Percentiles rank a stretch among this genome's conserved stretches.
phyloP scores from a whole-genome alignment of 2,329 filamentous ascomycete genomes.

The Fusarium cicatricum region DNA sequence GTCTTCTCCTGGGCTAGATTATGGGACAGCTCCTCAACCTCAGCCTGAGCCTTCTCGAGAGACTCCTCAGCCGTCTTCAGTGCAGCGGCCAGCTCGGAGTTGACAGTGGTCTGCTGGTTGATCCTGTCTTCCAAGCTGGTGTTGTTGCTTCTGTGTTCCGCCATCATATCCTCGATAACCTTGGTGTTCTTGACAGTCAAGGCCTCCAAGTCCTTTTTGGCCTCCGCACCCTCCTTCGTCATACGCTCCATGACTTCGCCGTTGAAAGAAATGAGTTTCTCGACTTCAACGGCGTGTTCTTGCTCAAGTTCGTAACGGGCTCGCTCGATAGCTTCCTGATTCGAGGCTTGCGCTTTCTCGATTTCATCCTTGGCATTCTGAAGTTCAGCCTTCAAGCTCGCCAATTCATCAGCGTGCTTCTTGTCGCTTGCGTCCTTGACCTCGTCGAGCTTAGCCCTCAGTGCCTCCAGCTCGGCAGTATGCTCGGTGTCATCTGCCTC shows the following conservation, averaged over 20 bases:
- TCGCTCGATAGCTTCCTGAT: constrained; percentile 55
- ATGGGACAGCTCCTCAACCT: constrained; percentile 59
- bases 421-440: constrained; percentile 52
- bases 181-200: constrained; percentile 49
- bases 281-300: constrained; percentile 57
- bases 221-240: constrained; percentile 50
- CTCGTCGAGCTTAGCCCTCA: constrained; percentile 53
- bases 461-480: constrained; percentile 49
- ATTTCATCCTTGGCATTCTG: constrained; percentile 49
- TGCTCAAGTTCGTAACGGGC: constrained; percentile 56
- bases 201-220: constrained; percentile 56
- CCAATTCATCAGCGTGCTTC: constrained; percentile 47
- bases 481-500: constrained; percentile 45
- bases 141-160: constrained; percentile 49
- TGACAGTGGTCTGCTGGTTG: constrained; percentile 47
- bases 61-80: constrained; percentile 52
- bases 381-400: constrained; percentile 44
- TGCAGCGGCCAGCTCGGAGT: constrained; percentile 47
- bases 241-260: constrained; percentile 52
- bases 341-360: constrained; percentile 54
- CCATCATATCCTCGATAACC: constrained; percentile 52
- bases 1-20: constrained; percentile 68
- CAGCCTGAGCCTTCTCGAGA: constrained; percentile 56
- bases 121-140: constrained; percentile 48
- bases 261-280: constrained; percentile 55